Evolutionary conservation across 176 grass and related monocot species (phyloP), one percentile per base, ranked within the genome.

Genomic region (Triticum timopheevii): DNA sequence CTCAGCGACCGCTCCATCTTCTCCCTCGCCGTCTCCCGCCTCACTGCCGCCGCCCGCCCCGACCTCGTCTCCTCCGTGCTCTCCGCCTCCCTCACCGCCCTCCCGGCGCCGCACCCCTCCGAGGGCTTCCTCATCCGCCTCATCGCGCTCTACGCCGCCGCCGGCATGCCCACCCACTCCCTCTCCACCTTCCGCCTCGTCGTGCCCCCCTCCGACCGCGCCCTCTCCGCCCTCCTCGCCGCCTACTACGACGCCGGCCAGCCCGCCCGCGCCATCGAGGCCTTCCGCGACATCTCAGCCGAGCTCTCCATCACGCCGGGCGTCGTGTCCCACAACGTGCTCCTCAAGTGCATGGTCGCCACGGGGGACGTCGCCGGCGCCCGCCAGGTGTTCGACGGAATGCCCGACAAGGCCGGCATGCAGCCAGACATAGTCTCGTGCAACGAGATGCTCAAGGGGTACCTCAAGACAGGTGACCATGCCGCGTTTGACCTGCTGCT

Each of bases 91-190:
- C 81, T 93, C 83, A 88, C 90, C 80, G 54, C 73, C 50, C 77
- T 91, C 62, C 83, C 85, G 72, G 16, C 27, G 33, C 84, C 84
- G 19, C 89, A 87, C 86, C 81, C 81, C 28, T 91, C 95, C 36
- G 93, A 95, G 85, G 91, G 89, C 42, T 95, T 97, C 85, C 87
- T 93, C 17, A 20, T 97, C 68, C 93, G 90, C 76, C 85, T 97
- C 44, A 71, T 97, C 82, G 63, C 62, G 35, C 93, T 95, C 39
- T 97, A 97, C 82, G 87, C 90, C 24, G 63, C 64, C 34, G 88
- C 86, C 0, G 73, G 64, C 1, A 95, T 97, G 90, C 72, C 88
- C 52, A 87, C 90, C 79, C 92, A 95, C 77, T 86, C 89, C 34
- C 84, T 93, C 69, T 76, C 85, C 73, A 69, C 82, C 59, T 95